Evolutionary conservation across 202 grass and related monocot genomes (phyloP), one percentile per base, ranked within the genome.

Genomic region (Setaria italica): DNA sequence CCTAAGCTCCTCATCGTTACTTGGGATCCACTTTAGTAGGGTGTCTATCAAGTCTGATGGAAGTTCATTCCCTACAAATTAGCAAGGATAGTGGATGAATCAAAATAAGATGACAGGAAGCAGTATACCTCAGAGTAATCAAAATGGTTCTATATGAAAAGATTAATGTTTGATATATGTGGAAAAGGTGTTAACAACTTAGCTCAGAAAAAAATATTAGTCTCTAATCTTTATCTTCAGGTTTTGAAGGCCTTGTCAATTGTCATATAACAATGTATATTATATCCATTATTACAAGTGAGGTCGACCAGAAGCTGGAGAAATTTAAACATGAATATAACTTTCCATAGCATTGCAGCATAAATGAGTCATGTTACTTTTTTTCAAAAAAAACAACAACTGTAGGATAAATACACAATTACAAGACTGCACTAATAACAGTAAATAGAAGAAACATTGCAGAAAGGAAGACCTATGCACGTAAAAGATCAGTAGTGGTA

Each of bases 1-100:
- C 70, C 87, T 92, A 15, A 92, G 85, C 80, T 97, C 95, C 78
- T 94, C 92, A 71, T 94, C 92, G 13, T 76, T 85, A 81, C 21
- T 97, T 53, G 95, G 95, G 21, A 59, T 39, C 95, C 93, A 90
- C 87, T 92, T 86, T 58, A 97, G 42, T 76, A 97, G 78, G 54
- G 85, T 93, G 16, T 94, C 84, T 76, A 94, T 88, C 74, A 97
- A 88, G 50, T 97, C 95, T 0, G 71, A 68, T 70, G 90, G 90
- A 84, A 97, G 89, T 64, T 94, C 90, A 80, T 88, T 88, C 79
- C 95, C 95, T 97, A 74, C 55, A 87, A 56, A 74, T 79, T 69
- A 79, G 60, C 33, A 76, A 76, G 43, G 21, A 55, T 25, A 71
- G 59, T 74, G 29, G 48, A 43, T 73, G 35, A 75, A 47, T 12